Evolutionary conservation across 768 basidiomycete species (phyloP).

Genomic region (Suillus fuscotomentosus): DNA sequence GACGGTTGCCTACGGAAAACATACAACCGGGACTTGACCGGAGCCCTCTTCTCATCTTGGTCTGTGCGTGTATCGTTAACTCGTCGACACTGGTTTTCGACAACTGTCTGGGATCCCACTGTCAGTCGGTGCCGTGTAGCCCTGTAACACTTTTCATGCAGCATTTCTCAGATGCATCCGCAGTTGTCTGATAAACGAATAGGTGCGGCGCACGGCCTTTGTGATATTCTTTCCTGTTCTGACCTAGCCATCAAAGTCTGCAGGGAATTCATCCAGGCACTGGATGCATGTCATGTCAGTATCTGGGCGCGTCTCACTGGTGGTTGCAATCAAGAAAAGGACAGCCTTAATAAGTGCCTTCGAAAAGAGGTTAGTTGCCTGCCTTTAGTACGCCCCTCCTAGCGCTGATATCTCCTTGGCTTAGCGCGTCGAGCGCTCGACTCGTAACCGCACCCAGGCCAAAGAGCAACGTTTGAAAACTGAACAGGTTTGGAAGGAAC

Average conservation of each 20-base stretch:
- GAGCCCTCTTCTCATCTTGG: slow-evolving; percentile 14
- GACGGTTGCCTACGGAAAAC: slow-evolving; percentile 1
- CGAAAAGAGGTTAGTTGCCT: slow-evolving; percentile 57
- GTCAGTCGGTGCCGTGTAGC: neutral
- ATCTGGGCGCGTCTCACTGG: slow-evolving; percentile 67
- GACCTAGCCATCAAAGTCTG: slow-evolving; percentile 48
- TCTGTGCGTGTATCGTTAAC: slow-evolving; percentile 15
- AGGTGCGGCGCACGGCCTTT: slow-evolving; percentile 32
- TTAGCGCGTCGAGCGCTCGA: slow-evolving; percentile 55
- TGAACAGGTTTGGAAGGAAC: slow-evolving; percentile 60
- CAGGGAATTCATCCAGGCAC: slow-evolving; percentile 74
- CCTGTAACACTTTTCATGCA: slow-evolving; percentile 3
- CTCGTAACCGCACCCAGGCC: slow-evolving; percentile 57
- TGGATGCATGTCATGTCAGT: slow-evolving; percentile 65
- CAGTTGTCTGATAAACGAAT: slow-evolving; percentile 68
- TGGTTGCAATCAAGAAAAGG: slow-evolving; percentile 67
- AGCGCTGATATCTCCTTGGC: slow-evolving; percentile 9
- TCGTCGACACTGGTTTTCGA: neutral
- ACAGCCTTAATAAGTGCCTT: slow-evolving; percentile 67
- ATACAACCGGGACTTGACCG: slow-evolving; percentile 4
- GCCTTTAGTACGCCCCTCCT: neutral
- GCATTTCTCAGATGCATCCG: slow-evolving; percentile 54
- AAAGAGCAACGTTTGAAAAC: slow-evolving; percentile 55
- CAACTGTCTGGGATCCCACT: slow-evolving; percentile 4
- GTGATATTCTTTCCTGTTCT: neutral